phyloP scores from a whole-genome alignment of 352 stramenopile genomes.

The Pythium periplocum region DNA sequence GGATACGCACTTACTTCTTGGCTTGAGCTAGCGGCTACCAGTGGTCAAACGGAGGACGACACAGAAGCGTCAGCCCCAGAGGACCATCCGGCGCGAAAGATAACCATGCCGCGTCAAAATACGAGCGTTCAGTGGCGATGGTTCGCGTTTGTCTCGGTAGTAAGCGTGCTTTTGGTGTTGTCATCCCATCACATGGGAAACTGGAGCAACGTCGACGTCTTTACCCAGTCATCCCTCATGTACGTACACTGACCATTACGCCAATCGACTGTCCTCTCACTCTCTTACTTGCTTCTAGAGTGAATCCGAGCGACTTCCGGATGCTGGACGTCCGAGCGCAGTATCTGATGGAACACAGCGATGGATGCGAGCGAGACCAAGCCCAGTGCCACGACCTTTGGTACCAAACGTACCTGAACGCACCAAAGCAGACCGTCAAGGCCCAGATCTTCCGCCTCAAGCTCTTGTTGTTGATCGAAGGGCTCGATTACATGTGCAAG shows the following conservation, averaged over 20 bases:
- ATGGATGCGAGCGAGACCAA: conserved; percentile 1
- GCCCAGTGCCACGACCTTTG: conserved; percentile 8
- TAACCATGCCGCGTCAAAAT: no score
- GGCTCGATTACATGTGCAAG: conserved; percentile 11
- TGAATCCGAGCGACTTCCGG: conserved; percentile 30
- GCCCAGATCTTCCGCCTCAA: conserved; percentile 17
- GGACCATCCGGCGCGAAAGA: no score
- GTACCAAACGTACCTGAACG: conserved; percentile 12
- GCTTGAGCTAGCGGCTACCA: conserved; percentile 5
- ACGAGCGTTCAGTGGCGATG: no score
- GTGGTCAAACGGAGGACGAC: no score
- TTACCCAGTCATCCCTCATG: conserved; percentile 10
- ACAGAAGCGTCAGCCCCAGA: no score
- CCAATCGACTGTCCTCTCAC: background rate
- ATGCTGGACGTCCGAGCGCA: conserved; percentile 15
- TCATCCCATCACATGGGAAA: conserved; percentile 11
- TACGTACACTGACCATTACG: background rate
- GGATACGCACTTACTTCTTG: conserved; percentile 15
- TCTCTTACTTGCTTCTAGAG: background rate
- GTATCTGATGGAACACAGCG: background rate
- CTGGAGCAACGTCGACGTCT: conserved; percentile 18
- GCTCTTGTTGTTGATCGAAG: conserved; percentile 9
- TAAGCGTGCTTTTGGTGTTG: conserved; percentile 3
- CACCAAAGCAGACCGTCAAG: conserved; percentile 17
- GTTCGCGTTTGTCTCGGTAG: background rate